Evolutionary conservation across 345 rosid species (phyloP).

Genomic region (Bruguiera gymnorhiza): DNA sequence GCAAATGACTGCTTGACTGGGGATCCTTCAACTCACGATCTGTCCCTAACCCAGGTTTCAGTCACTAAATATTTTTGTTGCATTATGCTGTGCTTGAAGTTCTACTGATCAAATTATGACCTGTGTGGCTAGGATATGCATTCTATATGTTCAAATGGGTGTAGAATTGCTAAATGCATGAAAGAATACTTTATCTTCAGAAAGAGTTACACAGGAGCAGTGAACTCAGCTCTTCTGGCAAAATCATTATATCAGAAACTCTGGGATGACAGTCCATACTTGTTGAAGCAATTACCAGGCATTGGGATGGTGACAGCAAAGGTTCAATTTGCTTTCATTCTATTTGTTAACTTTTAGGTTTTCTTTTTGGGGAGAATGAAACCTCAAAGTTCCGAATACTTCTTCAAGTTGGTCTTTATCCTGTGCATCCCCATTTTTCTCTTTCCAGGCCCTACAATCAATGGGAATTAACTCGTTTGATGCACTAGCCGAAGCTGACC

Average conservation of each 20-base stretch:
- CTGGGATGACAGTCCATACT: constrained; percentile 93
- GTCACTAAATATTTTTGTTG: background rate
- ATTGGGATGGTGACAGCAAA: constrained; percentile 98
- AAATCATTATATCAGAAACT: constrained; percentile 91
- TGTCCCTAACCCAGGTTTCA: constrained; percentile 85
- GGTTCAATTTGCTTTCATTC: constrained; percentile 37
- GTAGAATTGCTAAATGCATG: constrained; percentile 92
- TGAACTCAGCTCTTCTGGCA: constrained; percentile 66
- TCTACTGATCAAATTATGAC: constrained; percentile 22
- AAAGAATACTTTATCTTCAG: constrained; percentile 82
- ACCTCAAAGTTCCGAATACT: background rate
- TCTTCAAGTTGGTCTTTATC: background rate
- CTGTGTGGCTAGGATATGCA: constrained; percentile 66
- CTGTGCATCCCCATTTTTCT: background rate
- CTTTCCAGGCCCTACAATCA: constrained; percentile 72
- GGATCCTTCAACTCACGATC: constrained; percentile 81
- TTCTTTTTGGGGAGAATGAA: background rate
- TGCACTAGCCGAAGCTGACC: constrained; percentile 86
- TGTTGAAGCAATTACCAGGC: constrained; percentile 90
- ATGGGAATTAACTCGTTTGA: constrained; percentile 89
- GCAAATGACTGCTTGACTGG: constrained; percentile 95
- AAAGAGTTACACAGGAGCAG: constrained; percentile 74
- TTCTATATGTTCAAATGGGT: constrained; percentile 74
- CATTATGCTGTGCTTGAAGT: constrained; percentile 14
- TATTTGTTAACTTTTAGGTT: constrained; percentile 1